Conservation (phyloP, 805 yeast species). For the Wickerhamomyces alni region DNA sequence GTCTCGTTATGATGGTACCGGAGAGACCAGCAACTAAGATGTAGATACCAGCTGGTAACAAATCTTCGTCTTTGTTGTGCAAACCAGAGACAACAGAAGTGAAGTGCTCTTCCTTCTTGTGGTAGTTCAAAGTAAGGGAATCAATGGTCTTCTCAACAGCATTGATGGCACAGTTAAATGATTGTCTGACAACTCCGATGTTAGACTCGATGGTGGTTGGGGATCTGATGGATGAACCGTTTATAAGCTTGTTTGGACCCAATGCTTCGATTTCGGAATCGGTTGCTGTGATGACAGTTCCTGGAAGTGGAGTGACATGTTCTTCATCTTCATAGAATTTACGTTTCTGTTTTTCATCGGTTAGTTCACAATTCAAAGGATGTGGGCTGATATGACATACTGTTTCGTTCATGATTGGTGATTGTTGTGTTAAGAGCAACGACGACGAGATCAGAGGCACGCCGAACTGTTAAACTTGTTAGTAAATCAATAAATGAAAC, state of each 20-base stretch:
- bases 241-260: slow-evolving; percentile 43
- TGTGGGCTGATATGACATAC: too few relatives aligned
- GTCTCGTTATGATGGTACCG: slow-evolving; percentile 70
- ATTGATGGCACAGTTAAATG: slow-evolving; percentile 16
- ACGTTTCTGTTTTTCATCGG: background rate
- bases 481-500: background rate
- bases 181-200: slow-evolving; percentile 43
- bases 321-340: slow-evolving; percentile 46
- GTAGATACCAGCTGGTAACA: slow-evolving; percentile 67
- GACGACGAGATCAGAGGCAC: slow-evolving; percentile 1
- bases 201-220: slow-evolving; percentile 41
- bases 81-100: slow-evolving; percentile 57
- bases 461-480: background rate
- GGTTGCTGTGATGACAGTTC: slow-evolving; percentile 39
- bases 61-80: slow-evolving; percentile 59
- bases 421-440: background rate
- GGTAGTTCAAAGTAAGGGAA: slow-evolving; percentile 42
- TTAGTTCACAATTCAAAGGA: background rate
- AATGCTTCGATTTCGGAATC: slow-evolving; percentile 35
- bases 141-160: slow-evolving; percentile 35
- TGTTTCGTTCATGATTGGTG: slow-evolving; percentile 3
- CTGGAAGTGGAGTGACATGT: slow-evolving; percentile 42
- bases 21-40: slow-evolving; percentile 62
- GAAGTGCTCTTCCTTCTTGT: slow-evolving; percentile 56
- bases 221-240: slow-evolving; percentile 54